These are phyloP conservation scores for Phytopythium aichiense DNA, from an alignment of 352 stramenopile genomes.

Conservation along the genomic window DNA sequence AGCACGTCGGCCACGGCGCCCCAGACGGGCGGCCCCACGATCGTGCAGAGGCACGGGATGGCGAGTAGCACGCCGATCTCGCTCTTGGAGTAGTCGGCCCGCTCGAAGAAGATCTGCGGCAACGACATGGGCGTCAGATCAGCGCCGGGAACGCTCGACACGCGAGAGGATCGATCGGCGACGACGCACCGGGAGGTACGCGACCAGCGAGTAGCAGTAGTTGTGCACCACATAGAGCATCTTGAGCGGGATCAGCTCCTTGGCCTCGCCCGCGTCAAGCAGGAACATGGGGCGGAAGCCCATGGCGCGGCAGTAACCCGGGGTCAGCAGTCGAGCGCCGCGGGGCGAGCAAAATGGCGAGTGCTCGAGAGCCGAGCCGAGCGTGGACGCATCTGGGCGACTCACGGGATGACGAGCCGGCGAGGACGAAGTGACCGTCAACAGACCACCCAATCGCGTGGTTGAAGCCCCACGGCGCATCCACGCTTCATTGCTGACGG, in stretches of 20 bases:
- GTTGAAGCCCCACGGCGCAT: too few relatives aligned
- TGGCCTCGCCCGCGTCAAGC: slow-evolving; percentile 6
- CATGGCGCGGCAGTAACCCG: slow-evolving; percentile 2
- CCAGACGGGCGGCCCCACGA: slow-evolving; percentile 43
- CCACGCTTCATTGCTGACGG: too few relatives aligned
- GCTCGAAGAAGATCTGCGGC: slow-evolving; percentile 20
- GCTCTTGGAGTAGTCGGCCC: slow-evolving; percentile 28
- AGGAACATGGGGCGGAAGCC: slow-evolving; percentile 1
- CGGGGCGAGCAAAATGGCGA: neutral
- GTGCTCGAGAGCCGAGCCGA: neutral
- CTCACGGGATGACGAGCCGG: neutral
- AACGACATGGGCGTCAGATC: neutral
- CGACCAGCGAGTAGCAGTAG: slow-evolving; percentile 20
- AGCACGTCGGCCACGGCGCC: slow-evolving; percentile 41
- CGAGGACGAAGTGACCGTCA: neutral
- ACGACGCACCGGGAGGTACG: slow-evolving; percentile 18
- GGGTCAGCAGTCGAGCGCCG: neutral
- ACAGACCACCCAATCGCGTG: neutral
- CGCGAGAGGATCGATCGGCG: neutral
- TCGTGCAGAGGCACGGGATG: slow-evolving; percentile 37
- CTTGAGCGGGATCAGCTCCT: slow-evolving; percentile 7
- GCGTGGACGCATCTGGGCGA: neutral
- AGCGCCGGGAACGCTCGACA: neutral
- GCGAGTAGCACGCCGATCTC: slow-evolving; percentile 49
- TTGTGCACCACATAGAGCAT: slow-evolving; percentile 4